Evolutionary conservation across 345 rosid species (phyloP), one percentile per base, ranked within the genome.

Genomic region (Salix purpurea): DNA sequence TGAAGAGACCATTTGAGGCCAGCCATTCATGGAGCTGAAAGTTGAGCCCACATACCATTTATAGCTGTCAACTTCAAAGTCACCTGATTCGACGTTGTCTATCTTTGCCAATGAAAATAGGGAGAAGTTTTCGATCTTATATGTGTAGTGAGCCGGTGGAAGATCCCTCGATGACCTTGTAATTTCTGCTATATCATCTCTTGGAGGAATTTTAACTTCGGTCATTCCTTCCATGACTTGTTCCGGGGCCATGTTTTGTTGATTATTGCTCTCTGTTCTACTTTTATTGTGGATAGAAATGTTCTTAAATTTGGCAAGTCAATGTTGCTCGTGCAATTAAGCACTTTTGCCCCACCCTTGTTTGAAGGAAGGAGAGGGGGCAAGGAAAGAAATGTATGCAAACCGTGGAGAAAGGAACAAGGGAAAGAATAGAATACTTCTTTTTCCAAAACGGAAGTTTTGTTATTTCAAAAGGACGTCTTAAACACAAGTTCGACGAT

Each of bases 71-170:
- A 34, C 62, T 14, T 34, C 65, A 16, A 75, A 75, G 58, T 67
- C 77, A 19, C 61, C 23, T 1, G 70, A 67, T 26, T 37, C 26
- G 8, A 50, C 36, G 2, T 24, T 37, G 24, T 42, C 69, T 1
- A 62, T 4, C 26, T 73, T 28, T 8, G 60, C 21, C 42, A 2
- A 8, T 36, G 76, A 18, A 62, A 73, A 7, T 8, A 14, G 36
- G 9, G 76, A 62, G 39, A 73, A 73, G 28, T 62, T 73, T 73
- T 73, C 39, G 39, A 73, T 73, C 76, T 42, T 73, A 40, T 62
- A 42, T 1, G 50, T 4, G 28, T 4, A 73, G 67, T 73, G 76
- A 39, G 69, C 67, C 2, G 76, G 76, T 73, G 68, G 39, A 73
- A 23, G 42, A 61, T 73, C 76, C 37, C 76, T 73, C 4, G 62